Evolutionary conservation across 805 yeast species (phyloP), one percentile per base, ranked within the genome.

Genomic region (Kazachstania martiniae): DNA sequence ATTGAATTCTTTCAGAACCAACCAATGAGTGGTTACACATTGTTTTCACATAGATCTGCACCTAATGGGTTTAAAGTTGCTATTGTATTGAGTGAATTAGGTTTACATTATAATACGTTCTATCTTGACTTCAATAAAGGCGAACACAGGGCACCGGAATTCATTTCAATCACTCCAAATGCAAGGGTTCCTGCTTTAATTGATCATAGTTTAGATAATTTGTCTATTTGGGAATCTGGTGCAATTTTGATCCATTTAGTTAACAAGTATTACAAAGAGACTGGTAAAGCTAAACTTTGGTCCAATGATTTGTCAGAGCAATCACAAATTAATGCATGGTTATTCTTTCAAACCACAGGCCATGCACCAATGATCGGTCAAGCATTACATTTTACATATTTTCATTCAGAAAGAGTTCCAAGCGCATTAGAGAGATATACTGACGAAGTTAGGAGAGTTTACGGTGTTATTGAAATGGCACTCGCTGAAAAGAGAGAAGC

Each of bases 361-460:
- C 96, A 86, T 54, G 94, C 96, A 0, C 95, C 96, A n/a, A 87
- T 87, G 94, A 82, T 87, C 46, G 96, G 96, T 13, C 96, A 87
- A 59, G 95, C 96, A 7, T 67, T 89, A 45, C 96, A 89, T 62
- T 89, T 87, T 63, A 70, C 87, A 49, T 85, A 83, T 55, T 85
- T 87, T 66, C 95, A 87, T 54, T 72, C 87, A 5, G 78, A 78
- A 39, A 77, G 77, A 33, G 85, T 87, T 3, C 85, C 89, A 13
- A 72, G 85, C 37, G 95, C 96, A 0, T 83, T 87, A 14, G 94
- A 84, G 46, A 65, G 95, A 50, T 87, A 86, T 53, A 77, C 83
- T 1, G 94, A 82, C 47, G 97, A 87, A 60, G 95, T 87, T 16
- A 68, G 95, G 48, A 66, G 97, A 41, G 94, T 87, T 7, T 86